Conservation (phyloP, 345 rosid genomes). For the Citrus sp. region DNA sequence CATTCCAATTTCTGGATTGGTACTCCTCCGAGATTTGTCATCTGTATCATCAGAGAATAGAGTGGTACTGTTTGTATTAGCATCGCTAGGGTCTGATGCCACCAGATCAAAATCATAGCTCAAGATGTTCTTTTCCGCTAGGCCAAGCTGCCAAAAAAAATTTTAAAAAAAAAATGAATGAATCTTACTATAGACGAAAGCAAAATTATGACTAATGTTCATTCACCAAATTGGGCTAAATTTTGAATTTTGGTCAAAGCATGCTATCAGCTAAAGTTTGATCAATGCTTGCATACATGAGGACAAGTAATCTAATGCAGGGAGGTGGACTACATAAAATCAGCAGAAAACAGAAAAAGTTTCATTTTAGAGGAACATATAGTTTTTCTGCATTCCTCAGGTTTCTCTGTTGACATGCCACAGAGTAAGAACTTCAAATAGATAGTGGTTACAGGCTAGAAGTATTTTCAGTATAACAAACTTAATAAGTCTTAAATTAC, state of each 20-base stretch:
- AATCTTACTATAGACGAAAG: neutral
- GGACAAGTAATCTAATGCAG: neutral
- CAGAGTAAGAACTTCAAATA: neutral
- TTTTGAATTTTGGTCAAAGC: neutral
- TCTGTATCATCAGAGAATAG: constrained; percentile 95
- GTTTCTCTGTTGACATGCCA: neutral
- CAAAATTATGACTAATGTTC: too few relatives aligned
- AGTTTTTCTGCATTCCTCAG: neutral
- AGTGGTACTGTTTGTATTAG: constrained; percentile 82
- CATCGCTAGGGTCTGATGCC: constrained; percentile 94
- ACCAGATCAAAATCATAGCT: constrained; percentile 82
- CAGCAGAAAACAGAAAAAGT: neutral
- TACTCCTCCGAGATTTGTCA: constrained; percentile 64
- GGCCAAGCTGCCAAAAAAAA: constrained; percentile 75
- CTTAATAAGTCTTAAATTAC: neutral
- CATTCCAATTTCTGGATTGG: constrained; percentile 52
- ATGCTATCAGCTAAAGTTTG: neutral
- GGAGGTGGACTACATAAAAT: neutral
- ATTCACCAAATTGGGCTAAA: too few relatives aligned
- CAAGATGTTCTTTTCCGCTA: constrained; percentile 86
- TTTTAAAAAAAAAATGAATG: neutral
- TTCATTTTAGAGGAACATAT: neutral
- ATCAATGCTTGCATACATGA: neutral
- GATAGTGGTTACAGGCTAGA: neutral
- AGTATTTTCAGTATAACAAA: neutral